A percentile compares a stretch with the other conserved stretches of the same genome.
Evolutionary conservation across 2,329 filamentous ascomycete genomes (phyloP).

Genomic region (Exophiala phaeomuriformis): DNA sequence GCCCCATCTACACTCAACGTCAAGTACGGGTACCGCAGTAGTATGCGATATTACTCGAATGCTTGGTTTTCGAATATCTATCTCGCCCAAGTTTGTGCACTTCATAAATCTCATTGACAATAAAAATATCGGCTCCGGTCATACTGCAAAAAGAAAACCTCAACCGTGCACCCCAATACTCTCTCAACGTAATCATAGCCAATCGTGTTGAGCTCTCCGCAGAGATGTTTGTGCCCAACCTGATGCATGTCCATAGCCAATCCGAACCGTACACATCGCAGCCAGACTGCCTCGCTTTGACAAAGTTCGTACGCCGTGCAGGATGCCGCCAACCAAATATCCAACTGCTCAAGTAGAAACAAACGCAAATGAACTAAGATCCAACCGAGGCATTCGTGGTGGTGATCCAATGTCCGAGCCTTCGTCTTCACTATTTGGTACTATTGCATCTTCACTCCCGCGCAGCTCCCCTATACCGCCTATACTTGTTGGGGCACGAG

Average conservation of each 20-base stretch:
- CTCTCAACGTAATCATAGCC: not conserved
- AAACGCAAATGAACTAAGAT: constrained; percentile 36
- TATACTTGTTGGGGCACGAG: not conserved
- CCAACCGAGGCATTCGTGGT: constrained; percentile 24
- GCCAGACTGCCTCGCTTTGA: not conserved
- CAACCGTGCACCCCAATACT: not conserved
- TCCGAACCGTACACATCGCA: constrained; percentile 12
- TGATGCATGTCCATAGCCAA: constrained; percentile 10
- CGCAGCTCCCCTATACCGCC: not conserved
- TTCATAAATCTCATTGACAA: not conserved
- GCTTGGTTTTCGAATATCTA: too few species aligned
- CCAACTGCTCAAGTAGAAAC: constrained; percentile 22
- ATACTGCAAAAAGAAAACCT: not conserved
- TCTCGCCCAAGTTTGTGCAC: not conserved
- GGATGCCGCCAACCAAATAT: constrained; percentile 8
- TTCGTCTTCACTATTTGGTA: constrained; percentile 45
- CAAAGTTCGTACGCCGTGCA: constrained; percentile 3
- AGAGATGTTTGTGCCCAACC: constrained; percentile 8
- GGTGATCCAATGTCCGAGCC: constrained; percentile 17
- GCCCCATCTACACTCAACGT: too few species aligned
- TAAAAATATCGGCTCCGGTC: not conserved
- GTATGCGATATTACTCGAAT: too few species aligned
- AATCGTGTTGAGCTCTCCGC: constrained; percentile 5
- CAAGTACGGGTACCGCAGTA: too few species aligned
- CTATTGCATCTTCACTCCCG: constrained; percentile 48